phyloP scores from a whole-genome alignment of 805 yeast species.

The Candida ipomoeae region DNA sequence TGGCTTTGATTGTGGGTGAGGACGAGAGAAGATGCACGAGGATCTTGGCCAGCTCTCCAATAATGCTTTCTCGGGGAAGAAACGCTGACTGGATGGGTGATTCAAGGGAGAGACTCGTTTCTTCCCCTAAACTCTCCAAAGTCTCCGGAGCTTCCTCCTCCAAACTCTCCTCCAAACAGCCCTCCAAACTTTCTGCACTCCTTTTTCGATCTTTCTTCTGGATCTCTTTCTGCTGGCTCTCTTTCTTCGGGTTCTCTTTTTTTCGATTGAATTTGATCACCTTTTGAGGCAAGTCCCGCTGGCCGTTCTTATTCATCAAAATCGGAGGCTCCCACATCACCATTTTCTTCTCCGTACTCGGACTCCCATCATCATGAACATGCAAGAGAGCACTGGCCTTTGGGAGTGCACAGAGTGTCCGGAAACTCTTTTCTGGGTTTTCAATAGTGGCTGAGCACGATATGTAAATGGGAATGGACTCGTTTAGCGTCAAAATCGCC shows the following conservation, averaged over 20 bases:
- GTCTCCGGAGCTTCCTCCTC: background rate
- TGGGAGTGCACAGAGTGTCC: conserved; percentile 64
- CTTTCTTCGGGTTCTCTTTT: no score
- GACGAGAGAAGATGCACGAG: conserved; percentile 60
- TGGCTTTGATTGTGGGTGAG: conserved; percentile 61
- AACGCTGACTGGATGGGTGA: conserved; percentile 13
- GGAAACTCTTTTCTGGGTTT: conserved; percentile 70
- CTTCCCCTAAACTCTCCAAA: no score
- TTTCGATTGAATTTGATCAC: background rate
- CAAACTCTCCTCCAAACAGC: no score
- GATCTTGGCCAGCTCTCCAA: conserved; percentile 71
- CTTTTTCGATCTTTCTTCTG: background rate
- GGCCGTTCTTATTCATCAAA: conserved; percentile 53
- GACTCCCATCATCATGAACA: conserved; percentile 81
- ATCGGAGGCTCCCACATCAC: conserved; percentile 84
- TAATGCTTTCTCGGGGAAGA: conserved; percentile 57
- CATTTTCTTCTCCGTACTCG: conserved; percentile 69
- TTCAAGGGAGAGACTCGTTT: conserved; percentile 2
- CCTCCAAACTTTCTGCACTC: background rate
- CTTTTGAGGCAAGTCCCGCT: conserved; percentile 19
- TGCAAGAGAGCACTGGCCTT: conserved; percentile 44
- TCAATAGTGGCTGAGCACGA: conserved; percentile 93
- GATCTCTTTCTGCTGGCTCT: no score
- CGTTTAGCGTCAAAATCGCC: conserved; percentile 13
- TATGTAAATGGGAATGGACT: conserved; percentile 51